Conservation (phyloP, 2,329 filamentous ascomycete species). For the Dactylellina leptospora region DNA sequence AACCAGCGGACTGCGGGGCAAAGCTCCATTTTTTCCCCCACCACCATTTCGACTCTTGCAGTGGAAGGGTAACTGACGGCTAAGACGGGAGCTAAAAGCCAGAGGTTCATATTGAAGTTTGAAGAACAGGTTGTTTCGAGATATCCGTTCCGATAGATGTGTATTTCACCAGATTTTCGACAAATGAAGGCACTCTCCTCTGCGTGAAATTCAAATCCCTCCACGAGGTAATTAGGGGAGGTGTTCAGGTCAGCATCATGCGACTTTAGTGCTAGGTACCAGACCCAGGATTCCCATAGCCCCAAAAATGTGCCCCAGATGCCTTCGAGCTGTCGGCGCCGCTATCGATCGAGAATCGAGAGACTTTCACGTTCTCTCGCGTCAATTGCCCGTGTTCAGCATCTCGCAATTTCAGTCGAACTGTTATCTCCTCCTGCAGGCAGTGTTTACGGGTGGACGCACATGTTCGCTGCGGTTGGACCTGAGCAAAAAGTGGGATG, state of each 20-base stretch:
- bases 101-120: not conserved
- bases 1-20: slow-evolving; percentile 2
- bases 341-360: slow-evolving; percentile 10
- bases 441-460: slow-evolving; percentile 9
- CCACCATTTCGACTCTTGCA: not conserved
- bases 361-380: slow-evolving; percentile 6
- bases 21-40: slow-evolving; percentile 10
- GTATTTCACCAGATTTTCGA: not conserved
- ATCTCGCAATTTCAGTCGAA: too few relatives aligned
- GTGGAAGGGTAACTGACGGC: not conserved
- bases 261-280: not conserved
- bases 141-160: not conserved
- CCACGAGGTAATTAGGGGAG: too few relatives aligned
- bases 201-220: not conserved
- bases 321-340: not conserved
- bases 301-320: too few relatives aligned
- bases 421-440: not conserved
- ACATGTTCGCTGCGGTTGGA: slow-evolving; percentile 20
- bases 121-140: not conserved
- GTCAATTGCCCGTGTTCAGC: not conserved
- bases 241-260: slow-evolving; percentile 1
- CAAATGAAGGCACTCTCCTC: not conserved
- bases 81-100: slow-evolving; percentile 6
- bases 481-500: slow-evolving; percentile 25
- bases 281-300: not conserved